phyloP scores from a whole-genome alignment of 192 early-diverging fungal species.

The Obelidium mucronatum region DNA sequence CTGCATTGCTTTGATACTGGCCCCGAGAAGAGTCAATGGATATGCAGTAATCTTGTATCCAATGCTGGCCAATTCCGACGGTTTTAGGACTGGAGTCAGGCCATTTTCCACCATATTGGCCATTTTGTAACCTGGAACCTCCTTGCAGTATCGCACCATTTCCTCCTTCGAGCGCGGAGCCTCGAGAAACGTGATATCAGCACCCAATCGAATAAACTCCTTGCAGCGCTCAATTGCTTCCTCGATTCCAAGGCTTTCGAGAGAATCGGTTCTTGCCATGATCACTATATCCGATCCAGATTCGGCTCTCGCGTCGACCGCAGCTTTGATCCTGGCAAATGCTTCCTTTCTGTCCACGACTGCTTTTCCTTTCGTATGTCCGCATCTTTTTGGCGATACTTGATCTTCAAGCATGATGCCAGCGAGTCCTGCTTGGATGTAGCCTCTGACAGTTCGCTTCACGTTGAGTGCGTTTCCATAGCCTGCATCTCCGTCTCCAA shows the following conservation, averaged over 20 bases:
- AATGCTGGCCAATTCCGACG: slow-evolving; percentile 12
- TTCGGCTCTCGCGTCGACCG: slow-evolving; percentile 33
- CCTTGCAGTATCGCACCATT: slow-evolving; percentile 37
- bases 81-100: slow-evolving; percentile 33
- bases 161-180: slow-evolving; percentile 36
- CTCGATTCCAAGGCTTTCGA: slow-evolving; percentile 5
- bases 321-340: slow-evolving; percentile 27
- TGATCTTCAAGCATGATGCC: slow-evolving; percentile 35
- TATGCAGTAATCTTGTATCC: slow-evolving; percentile 40
- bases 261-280: slow-evolving; percentile 33
- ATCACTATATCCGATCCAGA: slow-evolving; percentile 28
- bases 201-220: slow-evolving; percentile 25
- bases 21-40: slow-evolving; percentile 39
- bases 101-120: slow-evolving; percentile 42
- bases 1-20: slow-evolving; percentile 35
- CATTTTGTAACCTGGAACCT: slow-evolving; percentile 37
- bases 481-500: slow-evolving; percentile 25
- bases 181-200: slow-evolving; percentile 42
- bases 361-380: slow-evolving; percentile 24
- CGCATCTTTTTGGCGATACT: slow-evolving; percentile 36
- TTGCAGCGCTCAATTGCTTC: slow-evolving; percentile 8
- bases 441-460: slow-evolving; percentile 27
- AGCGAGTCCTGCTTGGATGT: slow-evolving; percentile 29
- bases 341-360: slow-evolving; percentile 26
- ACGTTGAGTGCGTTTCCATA: slow-evolving; percentile 32